phyloP scores from a whole-genome alignment of 805 yeast genomes.

The Starmerella potacharoeniae region DNA sequence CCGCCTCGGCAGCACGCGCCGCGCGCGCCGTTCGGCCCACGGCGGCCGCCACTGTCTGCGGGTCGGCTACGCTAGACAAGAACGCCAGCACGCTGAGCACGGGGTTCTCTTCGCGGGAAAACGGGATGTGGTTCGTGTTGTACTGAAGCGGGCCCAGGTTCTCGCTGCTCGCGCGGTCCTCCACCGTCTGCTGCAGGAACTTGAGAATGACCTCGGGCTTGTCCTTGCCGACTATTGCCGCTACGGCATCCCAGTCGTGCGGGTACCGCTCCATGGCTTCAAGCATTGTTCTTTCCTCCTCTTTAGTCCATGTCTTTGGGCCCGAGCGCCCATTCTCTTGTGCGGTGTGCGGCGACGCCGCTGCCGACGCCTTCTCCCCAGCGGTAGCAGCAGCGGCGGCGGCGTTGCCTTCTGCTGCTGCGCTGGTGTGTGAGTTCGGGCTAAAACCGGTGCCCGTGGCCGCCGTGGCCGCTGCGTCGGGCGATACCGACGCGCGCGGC shows the following conservation, averaged over 20 bases:
- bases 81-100: constrained; percentile 87
- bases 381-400: neutral
- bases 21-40: constrained; percentile 31
- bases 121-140: constrained; percentile 68
- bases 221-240: constrained; percentile 47
- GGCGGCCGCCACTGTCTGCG: constrained; percentile 75
- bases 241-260: constrained; percentile 71
- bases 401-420: neutral
- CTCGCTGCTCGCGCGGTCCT: constrained; percentile 52
- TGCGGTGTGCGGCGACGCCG: neutral
- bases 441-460: neutral
- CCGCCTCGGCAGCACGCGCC: neutral
- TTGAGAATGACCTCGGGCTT: constrained; percentile 71
- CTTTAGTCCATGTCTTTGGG: constrained; percentile 48
- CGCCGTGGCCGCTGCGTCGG: neutral
- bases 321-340: neutral
- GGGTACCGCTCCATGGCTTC: constrained; percentile 51
- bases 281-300: constrained; percentile 49
- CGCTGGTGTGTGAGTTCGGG: too few relatives aligned
- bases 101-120: constrained; percentile 80
- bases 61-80: constrained; percentile 72
- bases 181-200: constrained; percentile 63
- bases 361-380: too few relatives aligned
- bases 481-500: neutral
- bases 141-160: constrained; percentile 65